Base-by-base conservation (phyloP, 768 basidiomycete species). In the Rhizopogon vinicolor region DNA sequence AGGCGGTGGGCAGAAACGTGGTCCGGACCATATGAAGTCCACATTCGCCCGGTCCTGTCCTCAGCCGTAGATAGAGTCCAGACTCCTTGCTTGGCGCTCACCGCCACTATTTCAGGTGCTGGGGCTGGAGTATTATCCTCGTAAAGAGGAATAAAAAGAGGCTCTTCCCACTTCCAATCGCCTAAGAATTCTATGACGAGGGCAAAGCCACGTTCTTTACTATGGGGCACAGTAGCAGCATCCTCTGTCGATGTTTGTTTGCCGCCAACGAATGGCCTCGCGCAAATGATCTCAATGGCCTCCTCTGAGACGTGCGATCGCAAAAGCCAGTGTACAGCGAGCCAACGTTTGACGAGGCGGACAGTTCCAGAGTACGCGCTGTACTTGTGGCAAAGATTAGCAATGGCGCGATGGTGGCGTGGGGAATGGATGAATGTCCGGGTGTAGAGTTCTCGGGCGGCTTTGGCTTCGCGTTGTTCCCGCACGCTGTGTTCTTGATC, bases 341-440 rank as follows among this genome's bases (percentile, higher is more conserved):
- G 75, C 97, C 97, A 99, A 42, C 96, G 82, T 73, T 98, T 96
- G 50, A 91, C 81, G 14, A 98, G 78, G 40, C 97, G 80, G 14
- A 91, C 89, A 0, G 95, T 93, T 8, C 88, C 84, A 3, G 92
- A 79, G 69, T 85, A 97, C 10, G 93, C 89, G 0, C 83, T 69
- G 63, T 83, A 87, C 45, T 82, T 84, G 68, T 98, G 93, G 49
- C 84, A 86, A 18, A 98, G 74, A 2, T 87, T 80, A 0, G 86
- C 81, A 44, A 98, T 76, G 0, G 89, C 89, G 1, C 88, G 79
- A 64, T 99, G 97, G 63, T 98, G 96, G 35, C 83, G 72, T 1
- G 96, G 93, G 0, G 80, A 80, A 59, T 92, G 85, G 12, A 89
- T 76, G 72, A 94, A 98, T 14, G 84, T 78, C n/a, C 81, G 76